These are phyloP conservation scores for Massariosphaeria phaeospora DNA, from an alignment of 495 filamentous ascomycete species.

Conservation along the genomic window DNA sequence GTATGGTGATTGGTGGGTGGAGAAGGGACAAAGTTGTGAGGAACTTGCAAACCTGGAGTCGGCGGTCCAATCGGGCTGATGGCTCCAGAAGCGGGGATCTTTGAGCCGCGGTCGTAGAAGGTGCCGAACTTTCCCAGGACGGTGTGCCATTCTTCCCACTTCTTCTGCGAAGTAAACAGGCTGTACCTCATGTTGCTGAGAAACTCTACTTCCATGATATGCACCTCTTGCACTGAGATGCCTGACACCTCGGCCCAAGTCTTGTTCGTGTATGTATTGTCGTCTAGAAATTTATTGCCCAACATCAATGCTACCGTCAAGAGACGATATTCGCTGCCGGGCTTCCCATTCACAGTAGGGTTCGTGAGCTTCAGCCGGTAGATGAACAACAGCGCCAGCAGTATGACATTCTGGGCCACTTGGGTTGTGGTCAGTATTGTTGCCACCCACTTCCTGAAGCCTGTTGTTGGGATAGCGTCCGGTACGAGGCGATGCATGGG, in stretches of 20 bases:
- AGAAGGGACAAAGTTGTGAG: conserved; percentile 44
- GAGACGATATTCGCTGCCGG: conserved; percentile 91
- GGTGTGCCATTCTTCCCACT: conserved; percentile 84
- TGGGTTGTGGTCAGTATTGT: conserved; percentile 89
- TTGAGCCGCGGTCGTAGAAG: conserved; percentile 67
- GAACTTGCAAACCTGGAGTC: conserved; percentile 40
- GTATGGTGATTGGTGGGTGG: conserved; percentile 49
- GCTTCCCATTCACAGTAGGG: conserved; percentile 77
- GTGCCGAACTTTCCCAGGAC: conserved; percentile 72
- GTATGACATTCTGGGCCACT: conserved; percentile 91
- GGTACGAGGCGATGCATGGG: conserved; percentile 54
- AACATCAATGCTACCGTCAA: conserved; percentile 97
- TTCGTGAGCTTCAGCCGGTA: conserved; percentile 89
- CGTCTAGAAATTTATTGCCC: conserved; percentile 97
- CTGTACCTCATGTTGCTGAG: conserved; percentile 97
- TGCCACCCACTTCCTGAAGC: conserved; percentile 91
- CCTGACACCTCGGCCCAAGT: conserved; percentile 98
- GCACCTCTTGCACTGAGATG: conserved; percentile 90
- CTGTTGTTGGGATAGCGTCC: conserved; percentile 68
- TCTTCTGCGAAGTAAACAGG: conserved; percentile 69
- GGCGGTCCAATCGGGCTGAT: conserved; percentile 43
- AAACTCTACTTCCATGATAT: conserved; percentile 99
- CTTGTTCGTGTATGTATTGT: conserved; percentile 99
- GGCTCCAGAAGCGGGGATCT: conserved; percentile 4
- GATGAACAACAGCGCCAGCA: conserved; percentile 87